Conservation (phyloP, 2,329 filamentous ascomycete genomes). For the Hypoxylon sp. region DNA sequence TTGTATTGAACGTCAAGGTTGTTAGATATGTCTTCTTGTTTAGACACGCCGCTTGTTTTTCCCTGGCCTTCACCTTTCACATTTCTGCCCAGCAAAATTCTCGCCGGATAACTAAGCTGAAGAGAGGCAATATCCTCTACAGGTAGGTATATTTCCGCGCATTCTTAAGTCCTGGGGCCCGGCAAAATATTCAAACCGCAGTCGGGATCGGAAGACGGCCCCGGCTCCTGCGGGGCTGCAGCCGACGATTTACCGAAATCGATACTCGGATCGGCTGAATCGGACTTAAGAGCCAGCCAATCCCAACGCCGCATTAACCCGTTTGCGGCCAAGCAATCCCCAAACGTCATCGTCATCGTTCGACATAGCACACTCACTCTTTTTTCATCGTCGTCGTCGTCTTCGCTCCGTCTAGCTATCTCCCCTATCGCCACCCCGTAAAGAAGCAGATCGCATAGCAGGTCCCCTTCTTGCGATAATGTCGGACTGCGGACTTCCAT, state of each 20-base stretch:
- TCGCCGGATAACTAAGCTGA: too few species aligned
- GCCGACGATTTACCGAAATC: not conserved
- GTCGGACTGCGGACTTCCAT: conserved; percentile 35
- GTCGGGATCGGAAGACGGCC: not conserved
- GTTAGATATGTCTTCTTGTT: too few species aligned
- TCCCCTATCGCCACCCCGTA: not conserved
- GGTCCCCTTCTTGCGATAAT: too few species aligned
- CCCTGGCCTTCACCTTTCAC: too few species aligned
- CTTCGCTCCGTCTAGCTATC: not conserved
- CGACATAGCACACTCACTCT: too few species aligned
- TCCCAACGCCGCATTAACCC: not conserved
- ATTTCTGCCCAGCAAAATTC: too few species aligned
- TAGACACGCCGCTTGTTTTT: too few species aligned
- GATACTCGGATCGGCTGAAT: not conserved
- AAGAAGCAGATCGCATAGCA: too few species aligned
- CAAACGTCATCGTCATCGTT: not conserved
- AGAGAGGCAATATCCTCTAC: too few species aligned
- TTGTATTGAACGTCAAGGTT: too few species aligned
- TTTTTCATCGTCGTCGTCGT: too few species aligned
- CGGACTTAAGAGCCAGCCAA: not conserved
- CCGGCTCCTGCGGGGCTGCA: not conserved
- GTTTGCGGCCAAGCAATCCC: not conserved
- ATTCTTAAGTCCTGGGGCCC: not conserved
- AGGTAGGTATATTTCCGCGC: too few species aligned
- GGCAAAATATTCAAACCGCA: not conserved